Conservation (phyloP, 805 yeast genomes). For the Starmerella asiatica region DNA sequence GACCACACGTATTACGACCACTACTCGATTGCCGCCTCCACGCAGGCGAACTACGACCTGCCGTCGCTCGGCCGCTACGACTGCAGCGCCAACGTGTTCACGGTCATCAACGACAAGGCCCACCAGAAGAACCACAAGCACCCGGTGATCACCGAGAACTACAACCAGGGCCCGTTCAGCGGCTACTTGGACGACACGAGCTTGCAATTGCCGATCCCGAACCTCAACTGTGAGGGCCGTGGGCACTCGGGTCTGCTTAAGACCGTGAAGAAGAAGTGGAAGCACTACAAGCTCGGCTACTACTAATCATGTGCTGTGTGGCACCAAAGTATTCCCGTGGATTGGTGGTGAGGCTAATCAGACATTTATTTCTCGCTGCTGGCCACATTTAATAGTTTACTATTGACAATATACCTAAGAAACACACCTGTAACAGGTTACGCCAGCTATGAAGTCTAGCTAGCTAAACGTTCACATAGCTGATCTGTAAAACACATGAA, state of each 20-base stretch:
- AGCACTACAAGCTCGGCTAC: conserved; percentile 6
- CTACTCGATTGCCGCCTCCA: conserved; percentile 38
- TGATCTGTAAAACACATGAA: too few species aligned
- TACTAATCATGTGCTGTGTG: too few species aligned
- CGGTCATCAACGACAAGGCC: conserved; percentile 29
- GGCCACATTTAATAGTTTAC: too few species aligned
- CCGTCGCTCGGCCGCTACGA: conserved; percentile 40
- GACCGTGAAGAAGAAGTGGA: conserved; percentile 23
- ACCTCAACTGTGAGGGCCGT: conserved; percentile 26
- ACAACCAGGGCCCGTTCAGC: conserved; percentile 19
- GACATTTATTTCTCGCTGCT: too few species aligned
- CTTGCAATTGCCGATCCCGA: conserved; percentile 21
- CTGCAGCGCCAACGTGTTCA: conserved; percentile 38
- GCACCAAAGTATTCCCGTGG: too few species aligned
- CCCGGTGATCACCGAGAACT: conserved; percentile 18
- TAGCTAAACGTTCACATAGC: too few species aligned
- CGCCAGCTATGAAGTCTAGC: too few species aligned
- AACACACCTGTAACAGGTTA: too few species aligned
- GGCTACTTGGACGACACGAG: conserved; percentile 20
- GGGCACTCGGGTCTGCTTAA: conserved; percentile 20
- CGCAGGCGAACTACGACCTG: conserved; percentile 40
- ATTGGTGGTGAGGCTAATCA: too few species aligned
- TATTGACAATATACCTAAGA: too few species aligned
- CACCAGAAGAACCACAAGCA: conserved; percentile 16
- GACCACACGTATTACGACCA: conserved; percentile 41